Conservation (phyloP, 2,329 filamentous ascomycete genomes). For the Aspergillaceae sp. region DNA sequence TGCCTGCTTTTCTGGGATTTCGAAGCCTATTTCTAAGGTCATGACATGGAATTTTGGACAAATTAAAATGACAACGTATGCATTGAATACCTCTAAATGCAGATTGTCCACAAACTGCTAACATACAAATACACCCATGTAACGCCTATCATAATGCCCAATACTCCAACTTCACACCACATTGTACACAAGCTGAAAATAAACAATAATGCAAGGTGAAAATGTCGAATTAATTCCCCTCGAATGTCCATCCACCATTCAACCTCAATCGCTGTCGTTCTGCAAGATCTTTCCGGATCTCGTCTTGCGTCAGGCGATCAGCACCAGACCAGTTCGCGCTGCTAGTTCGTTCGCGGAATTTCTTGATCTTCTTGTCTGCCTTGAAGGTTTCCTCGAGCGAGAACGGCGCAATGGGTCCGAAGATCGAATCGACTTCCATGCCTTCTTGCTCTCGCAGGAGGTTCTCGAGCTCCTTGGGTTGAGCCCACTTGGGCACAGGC, state of each 20-base stretch:
- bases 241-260: slow-evolving; percentile 77
- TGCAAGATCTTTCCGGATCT: slow-evolving; percentile 70
- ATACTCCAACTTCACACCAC: background rate
- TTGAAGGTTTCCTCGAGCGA: slow-evolving; percentile 96
- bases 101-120: background rate
- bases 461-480: slow-evolving; percentile 70
- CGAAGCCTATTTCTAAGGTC: no score
- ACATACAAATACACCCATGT: background rate
- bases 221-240: background rate
- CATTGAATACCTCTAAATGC: background rate
- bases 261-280: slow-evolving; percentile 69
- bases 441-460: slow-evolving; percentile 74
- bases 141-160: background rate
- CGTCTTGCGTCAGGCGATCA: slow-evolving; percentile 78
- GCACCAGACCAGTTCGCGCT: slow-evolving; percentile 86
- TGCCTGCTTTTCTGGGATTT: slow-evolving; percentile 1
- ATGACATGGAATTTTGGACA: no score
- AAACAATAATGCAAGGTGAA: background rate
- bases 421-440: slow-evolving; percentile 68
- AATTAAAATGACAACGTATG: no score
- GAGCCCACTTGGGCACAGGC: slow-evolving; percentile 71
- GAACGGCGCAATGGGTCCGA: slow-evolving; percentile 77
- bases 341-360: slow-evolving; percentile 82
- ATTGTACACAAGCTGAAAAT: background rate
- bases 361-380: slow-evolving; percentile 78